Percentiles rank a stretch among this genome's conserved stretches.
These are phyloP conservation scores for Paratinospora sagittata DNA, from an alignment of 164 flowering plant species.

Conservation along the genomic window DNA sequence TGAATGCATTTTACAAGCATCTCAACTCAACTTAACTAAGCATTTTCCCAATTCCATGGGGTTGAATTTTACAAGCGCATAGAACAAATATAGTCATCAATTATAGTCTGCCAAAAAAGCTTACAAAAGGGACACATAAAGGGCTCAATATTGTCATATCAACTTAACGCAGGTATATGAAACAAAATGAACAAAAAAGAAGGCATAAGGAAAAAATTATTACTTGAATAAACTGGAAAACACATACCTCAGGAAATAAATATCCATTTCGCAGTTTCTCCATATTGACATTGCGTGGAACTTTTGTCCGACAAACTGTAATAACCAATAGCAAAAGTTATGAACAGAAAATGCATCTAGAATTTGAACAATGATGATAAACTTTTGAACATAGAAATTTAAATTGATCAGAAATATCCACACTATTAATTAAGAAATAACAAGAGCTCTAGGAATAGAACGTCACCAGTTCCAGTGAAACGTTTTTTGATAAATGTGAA, in stretches of 20 bases:
- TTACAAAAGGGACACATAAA: too few relatives aligned
- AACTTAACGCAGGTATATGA: too few relatives aligned
- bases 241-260: conserved; percentile 61
- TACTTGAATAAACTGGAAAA: neutral
- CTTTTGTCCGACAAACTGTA: conserved; percentile 39
- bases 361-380: neutral
- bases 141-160: too few relatives aligned
- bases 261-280: conserved; percentile 45
- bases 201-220: neutral
- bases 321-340: neutral
- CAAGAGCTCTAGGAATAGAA: neutral
- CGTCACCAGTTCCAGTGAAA: conserved; percentile 5
- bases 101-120: too few relatives aligned
- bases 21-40: too few relatives aligned
- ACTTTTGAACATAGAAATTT: neutral
- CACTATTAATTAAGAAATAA: too few relatives aligned
- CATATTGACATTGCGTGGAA: conserved; percentile 51
- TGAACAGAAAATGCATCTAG: neutral
- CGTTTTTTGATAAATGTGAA: neutral
- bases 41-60: too few relatives aligned
- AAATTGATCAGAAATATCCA: neutral
- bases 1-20: too few relatives aligned
- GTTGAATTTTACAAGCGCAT: too few relatives aligned
- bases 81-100: too few relatives aligned
- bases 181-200: neutral